These are phyloP conservation scores for Clitopilus passeckerianus DNA, from an alignment of 768 basidiomycete genomes.

Conservation along the genomic window DNA sequence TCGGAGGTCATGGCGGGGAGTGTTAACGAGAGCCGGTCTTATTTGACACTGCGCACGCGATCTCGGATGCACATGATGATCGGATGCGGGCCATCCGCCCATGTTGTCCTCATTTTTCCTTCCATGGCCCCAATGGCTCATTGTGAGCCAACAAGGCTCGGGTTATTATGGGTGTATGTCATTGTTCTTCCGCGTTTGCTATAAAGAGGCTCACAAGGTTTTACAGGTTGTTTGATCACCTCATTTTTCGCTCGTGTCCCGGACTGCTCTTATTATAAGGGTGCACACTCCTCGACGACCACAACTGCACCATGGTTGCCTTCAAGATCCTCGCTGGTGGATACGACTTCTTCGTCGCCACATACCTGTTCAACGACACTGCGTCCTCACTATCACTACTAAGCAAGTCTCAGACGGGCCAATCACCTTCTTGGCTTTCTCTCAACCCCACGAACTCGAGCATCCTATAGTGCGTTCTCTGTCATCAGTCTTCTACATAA, in stretches of 20 bases:
- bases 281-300: not conserved
- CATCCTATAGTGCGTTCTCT: conserved; percentile 48
- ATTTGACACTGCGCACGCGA: not conserved
- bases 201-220: not conserved
- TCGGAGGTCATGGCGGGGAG: not conserved
- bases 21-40: no score
- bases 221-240: not conserved
- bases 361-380: conserved; percentile 47
- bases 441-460: conserved; percentile 47
- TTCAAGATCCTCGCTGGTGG: conserved; percentile 46
- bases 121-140: not conserved
- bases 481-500: not conserved
- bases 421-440: conserved; percentile 55
- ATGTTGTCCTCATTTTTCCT: not conserved
- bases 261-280: not conserved
- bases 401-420: conserved; percentile 38
- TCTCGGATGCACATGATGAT: not conserved
- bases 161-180: not conserved
- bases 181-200: not conserved
- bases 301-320: conserved; percentile 29
- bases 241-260: not conserved
- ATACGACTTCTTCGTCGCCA: conserved; percentile 39
- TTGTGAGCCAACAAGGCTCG: not conserved
- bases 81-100: not conserved
- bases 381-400: conserved; percentile 39